Conservation (phyloP, 148 eudicot genomes). For the Heliamphora exappendiculata region DNA sequence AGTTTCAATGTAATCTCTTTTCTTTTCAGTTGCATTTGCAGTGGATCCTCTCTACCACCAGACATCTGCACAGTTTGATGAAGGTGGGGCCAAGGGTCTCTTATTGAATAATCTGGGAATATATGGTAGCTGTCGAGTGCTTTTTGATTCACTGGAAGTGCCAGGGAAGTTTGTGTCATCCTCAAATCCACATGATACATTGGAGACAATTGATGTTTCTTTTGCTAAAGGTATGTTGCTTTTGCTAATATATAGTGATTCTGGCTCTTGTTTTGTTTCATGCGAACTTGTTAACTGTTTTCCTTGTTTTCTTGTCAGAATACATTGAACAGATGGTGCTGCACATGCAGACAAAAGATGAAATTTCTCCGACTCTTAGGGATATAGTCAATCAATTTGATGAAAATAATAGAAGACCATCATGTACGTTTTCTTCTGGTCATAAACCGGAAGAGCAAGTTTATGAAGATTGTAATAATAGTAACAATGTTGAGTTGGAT, state of each 20-base stretch:
- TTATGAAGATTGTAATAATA: conserved; percentile 13
- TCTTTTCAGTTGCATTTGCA: conserved; percentile 69
- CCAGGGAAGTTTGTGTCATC: conserved; percentile 62
- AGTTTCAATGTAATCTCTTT: background rate
- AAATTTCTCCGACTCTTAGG: conserved; percentile 71
- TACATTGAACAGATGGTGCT: conserved; percentile 62
- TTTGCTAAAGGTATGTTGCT: conserved; percentile 60
- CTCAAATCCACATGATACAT: conserved; percentile 22
- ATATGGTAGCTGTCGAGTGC: conserved; percentile 70
- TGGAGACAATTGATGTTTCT: conserved; percentile 56
- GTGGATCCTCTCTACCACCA: conserved; percentile 97
- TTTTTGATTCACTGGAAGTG: conserved; percentile 88
- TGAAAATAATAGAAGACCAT: conserved; percentile 40
- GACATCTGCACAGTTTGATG: conserved; percentile 92
- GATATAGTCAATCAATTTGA: conserved; percentile 60
- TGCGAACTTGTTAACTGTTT: background rate
- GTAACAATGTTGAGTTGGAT: conserved; percentile 23
- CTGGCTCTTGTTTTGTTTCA: too few species aligned
- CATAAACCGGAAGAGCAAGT: conserved; percentile 21
- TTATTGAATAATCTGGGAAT: conserved; percentile 86
- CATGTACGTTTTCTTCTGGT: conserved; percentile 27
- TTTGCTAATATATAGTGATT: background rate
- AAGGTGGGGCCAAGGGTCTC: conserved; percentile 96
- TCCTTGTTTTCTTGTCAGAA: conserved; percentile 29
- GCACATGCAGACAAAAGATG: conserved; percentile 33